Base-by-base conservation (phyloP, 306 rosid species). In the Quercus suber region DNA sequence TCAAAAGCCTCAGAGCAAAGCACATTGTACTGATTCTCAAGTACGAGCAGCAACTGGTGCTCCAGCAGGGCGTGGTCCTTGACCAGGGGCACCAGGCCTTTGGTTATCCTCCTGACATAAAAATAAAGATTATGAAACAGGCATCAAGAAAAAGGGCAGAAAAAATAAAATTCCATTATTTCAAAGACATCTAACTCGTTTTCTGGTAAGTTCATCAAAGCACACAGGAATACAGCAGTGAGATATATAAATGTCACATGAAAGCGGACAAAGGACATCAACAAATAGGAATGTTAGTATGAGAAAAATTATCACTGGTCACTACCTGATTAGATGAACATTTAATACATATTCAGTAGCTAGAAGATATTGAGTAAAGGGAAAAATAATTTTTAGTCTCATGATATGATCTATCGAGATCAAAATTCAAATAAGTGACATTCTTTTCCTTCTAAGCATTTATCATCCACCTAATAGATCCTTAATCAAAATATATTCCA, bases 41-140 rank as follows among this genome's bases (percentile, higher is more conserved):
- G 86, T 3, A 14, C 93, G 93, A 37, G 82, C 78, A 49, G 96
- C 84, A 56, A 55, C 86, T 11, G 73, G 83, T 4, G 31, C 82
- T 57, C 91, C 96, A 31, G 86, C 85, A 51, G 92, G 84, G 28
- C 96, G 90, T 6, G 96, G 89, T 7, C 85, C 93, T 74, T 82
- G 89, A 37, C 96, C 93, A 41, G 96, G 96, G 65, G 85, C 91
- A 41, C 93, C 93, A 2, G 96, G 91, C 83, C 92, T 89, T 37
- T 87, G 90, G 0, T 79, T 81, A 70, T 91, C 96, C 78, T 91
- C 96, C 96, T 91, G 19, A 77, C 74, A 84, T 70, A n/a, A 67
- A 18, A 67, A 8, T 0, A 33, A 67, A 67, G 51, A 35, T 3
- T 3, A 67, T 6, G n/a, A 5, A 43, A 43, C 6, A 45, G 12